Conservation (phyloP, 305 asterid species). For the Rubia peregrina region DNA sequence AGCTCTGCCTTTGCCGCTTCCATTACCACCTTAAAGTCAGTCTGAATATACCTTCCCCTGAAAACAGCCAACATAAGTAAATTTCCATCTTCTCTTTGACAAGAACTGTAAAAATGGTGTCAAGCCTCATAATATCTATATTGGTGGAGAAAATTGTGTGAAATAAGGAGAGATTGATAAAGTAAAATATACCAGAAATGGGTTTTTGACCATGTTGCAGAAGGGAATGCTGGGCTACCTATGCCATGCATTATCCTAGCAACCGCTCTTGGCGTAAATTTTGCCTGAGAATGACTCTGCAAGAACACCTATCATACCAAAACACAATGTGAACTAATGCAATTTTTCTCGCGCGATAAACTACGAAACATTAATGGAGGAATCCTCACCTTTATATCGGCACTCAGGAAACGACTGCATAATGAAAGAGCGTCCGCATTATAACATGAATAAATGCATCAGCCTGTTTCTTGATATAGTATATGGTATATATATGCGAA, state of each 20-base stretch:
- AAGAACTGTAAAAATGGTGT: background rate
- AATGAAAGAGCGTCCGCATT: constrained; percentile 13
- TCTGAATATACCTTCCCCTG: constrained; percentile 83
- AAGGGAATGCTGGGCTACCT: constrained; percentile 82
- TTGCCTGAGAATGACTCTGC: constrained; percentile 72
- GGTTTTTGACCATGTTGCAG: constrained; percentile 82
- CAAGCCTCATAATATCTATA: background rate
- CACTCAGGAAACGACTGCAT: constrained; percentile 78
- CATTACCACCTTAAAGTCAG: constrained; percentile 70
- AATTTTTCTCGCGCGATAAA: constrained; percentile 6
- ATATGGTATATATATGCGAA: background rate
- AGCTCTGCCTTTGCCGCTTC: constrained; percentile 87
- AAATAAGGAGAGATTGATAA: background rate
- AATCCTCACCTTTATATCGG: constrained; percentile 72
- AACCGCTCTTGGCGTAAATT: constrained; percentile 86
- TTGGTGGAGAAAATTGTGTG: background rate
- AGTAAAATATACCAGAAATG: constrained; percentile 74
- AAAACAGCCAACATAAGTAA: constrained; percentile 16
- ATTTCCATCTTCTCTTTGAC: background rate
- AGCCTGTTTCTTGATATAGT: background rate
- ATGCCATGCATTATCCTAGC: constrained; percentile 94
- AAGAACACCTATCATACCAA: constrained; percentile 66
- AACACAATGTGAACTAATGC: constrained; percentile 8
- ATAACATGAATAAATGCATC: background rate
- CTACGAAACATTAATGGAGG: constrained; percentile 4